A percentile compares a stretch with the other conserved stretches of the same genome.
Evolutionary conservation across 106 monocot species (phyloP).

Genomic region (Hemerocallis citrina): DNA sequence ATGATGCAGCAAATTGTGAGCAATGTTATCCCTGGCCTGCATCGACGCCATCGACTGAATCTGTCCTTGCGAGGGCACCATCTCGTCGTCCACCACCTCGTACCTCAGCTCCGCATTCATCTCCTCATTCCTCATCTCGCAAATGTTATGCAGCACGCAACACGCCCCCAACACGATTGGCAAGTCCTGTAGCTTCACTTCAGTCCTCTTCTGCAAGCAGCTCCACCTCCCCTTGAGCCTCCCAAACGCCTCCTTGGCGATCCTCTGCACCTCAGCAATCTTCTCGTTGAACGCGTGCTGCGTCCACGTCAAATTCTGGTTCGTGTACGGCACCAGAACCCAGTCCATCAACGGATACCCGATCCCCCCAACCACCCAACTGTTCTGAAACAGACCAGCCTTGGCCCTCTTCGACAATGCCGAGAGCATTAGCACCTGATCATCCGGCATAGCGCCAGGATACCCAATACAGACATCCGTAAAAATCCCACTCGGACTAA

Average conservation of each 20-base stretch:
- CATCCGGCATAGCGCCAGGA: conserved; percentile 49
- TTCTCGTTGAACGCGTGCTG: conserved; percentile 88
- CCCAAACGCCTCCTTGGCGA: conserved; percentile 39
- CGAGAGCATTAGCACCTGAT: conserved; percentile 43
- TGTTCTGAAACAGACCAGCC: conserved; percentile 15
- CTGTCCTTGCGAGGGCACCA: conserved; percentile 47
- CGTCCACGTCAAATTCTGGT: conserved; percentile 71
- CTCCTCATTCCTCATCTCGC: conserved; percentile 53
- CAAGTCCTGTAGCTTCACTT: conserved; percentile 58
- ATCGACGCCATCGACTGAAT: conserved; percentile 26
- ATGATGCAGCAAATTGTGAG: conserved; percentile 49
- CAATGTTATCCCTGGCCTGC: conserved; percentile 47
- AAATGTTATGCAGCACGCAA: conserved; percentile 62
- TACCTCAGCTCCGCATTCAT: conserved; percentile 41
- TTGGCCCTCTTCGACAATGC: conserved; percentile 18
- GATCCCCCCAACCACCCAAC: conserved; percentile 50
- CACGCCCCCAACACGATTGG: conserved; percentile 59
- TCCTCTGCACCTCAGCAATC: conserved; percentile 44
- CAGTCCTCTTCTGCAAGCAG: conserved; percentile 65
- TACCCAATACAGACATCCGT: conserved; percentile 57
- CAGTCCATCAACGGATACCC: conserved; percentile 70
- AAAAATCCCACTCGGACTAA: conserved; percentile 41
- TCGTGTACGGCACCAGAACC: conserved; percentile 70
- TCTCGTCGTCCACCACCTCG: conserved; percentile 51
- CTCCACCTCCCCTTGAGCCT: conserved; percentile 52